These are phyloP conservation scores for Saccharomycodes ludwigii DNA, from an alignment of 805 yeast species.

Conservation along the genomic window DNA sequence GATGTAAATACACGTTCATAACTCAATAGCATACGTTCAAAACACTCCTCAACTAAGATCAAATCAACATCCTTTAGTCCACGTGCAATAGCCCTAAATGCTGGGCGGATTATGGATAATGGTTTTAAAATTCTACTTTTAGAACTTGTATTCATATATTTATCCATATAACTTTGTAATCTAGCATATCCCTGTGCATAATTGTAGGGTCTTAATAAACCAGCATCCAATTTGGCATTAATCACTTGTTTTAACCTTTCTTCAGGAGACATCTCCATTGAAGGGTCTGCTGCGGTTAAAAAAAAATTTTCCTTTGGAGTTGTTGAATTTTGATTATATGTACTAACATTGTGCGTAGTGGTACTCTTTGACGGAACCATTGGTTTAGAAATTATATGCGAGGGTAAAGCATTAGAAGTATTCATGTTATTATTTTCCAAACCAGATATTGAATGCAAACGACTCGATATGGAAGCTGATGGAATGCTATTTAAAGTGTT, in stretches of 20 bases:
- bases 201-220: slow-evolving; percentile 81
- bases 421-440: no score
- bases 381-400: no score
- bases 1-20: slow-evolving; percentile 92
- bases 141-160: slow-evolving; percentile 74
- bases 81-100: slow-evolving; percentile 84
- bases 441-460: no score
- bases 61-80: slow-evolving; percentile 84
- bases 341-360: no score
- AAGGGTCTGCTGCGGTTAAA: slow-evolving; percentile 93
- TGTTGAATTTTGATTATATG: no score
- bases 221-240: slow-evolving; percentile 89
- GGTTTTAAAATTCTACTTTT: slow-evolving; percentile 81
- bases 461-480: no score
- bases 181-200: slow-evolving; percentile 91
- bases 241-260: slow-evolving; percentile 88
- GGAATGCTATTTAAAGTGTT: no score
- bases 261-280: slow-evolving; percentile 87
- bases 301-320: slow-evolving; percentile 89
- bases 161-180: slow-evolving; percentile 82
- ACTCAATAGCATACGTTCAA: slow-evolving; percentile 85
- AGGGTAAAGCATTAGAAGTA: no score
- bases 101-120: slow-evolving; percentile 75
- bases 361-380: no score
- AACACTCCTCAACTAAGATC: slow-evolving; percentile 84